Percentiles rank a stretch among this genome's conserved stretches.
Conservation (phyloP, 495 filamentous ascomycete genomes). For the Daldinia grandis region DNA sequence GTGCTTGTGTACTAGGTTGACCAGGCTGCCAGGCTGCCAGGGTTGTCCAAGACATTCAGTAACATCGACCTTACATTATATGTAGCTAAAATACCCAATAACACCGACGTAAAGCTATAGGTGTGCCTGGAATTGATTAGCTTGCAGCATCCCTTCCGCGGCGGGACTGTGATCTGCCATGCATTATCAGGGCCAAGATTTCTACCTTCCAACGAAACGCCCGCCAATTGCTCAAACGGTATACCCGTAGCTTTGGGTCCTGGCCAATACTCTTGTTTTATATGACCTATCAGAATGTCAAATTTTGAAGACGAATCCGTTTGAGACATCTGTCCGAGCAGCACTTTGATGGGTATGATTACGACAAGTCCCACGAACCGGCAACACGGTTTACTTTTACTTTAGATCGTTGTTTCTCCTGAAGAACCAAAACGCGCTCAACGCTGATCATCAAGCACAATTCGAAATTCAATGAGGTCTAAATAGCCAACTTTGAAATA, state of each 20-base stretch:
- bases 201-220: constrained; percentile 22
- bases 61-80: constrained; percentile 18
- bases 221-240: constrained; percentile 25
- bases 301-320: constrained; percentile 31
- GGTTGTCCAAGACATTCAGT: constrained; percentile 12
- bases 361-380: constrained; percentile 21
- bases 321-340: constrained; percentile 28
- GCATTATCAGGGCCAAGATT: constrained; percentile 43
- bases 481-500: not conserved
- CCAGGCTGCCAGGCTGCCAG: not conserved
- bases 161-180: constrained; percentile 40
- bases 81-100: constrained; percentile 32
- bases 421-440: not conserved
- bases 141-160: constrained; percentile 36
- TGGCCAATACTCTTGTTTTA: constrained; percentile 12
- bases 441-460: not conserved
- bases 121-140: constrained; percentile 41
- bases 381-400: not conserved
- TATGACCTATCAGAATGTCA: constrained; percentile 26
- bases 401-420: not conserved
- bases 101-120: constrained; percentile 2
- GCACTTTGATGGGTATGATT: not conserved
- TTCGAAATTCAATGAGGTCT: not conserved
- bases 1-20: not conserved
- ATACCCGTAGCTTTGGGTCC: constrained; percentile 23